Base-by-base conservation (phyloP, 2,329 filamentous ascomycete species). In the Aulographum hederae region DNA sequence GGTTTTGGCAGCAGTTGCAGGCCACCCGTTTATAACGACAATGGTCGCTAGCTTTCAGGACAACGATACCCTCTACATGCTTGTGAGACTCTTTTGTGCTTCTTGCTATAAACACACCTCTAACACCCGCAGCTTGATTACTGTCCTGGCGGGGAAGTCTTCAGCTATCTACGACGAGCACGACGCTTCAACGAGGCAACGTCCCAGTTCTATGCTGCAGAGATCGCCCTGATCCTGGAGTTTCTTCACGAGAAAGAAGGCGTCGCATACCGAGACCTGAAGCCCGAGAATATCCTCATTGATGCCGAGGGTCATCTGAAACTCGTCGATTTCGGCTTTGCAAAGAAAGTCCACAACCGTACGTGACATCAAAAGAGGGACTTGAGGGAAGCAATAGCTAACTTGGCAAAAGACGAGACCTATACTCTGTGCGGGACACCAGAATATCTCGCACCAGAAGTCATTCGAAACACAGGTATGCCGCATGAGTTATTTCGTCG, bases 341-440 rank as follows among this genome's bases (percentile, higher is more conserved):
- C 79, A 28, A 86, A 86, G 61, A 70, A 77, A 39, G 63, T 86
- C 16, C 75, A 78, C 20, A 61, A 64, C 38, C 56, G 63, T 66
- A 46, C 46, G 56, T 43, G 40, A 6, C 32, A 34, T 12, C 11
- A 18, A 29, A 16, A 11, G 8, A 11, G 28, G 28, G 15, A 14
- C 6, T 32, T 8, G 1, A 5, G 14, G 20, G 12, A 15, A 11
- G 15, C 28, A 12, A 15, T 6, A 19, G 26, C 30, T 19, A 20
- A 14, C 17, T 10, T 20, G 3, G 14, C 17, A 14, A 31, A 11
- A 64, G 61, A 62, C 46, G 78, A 85, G 55, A 85, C 79, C 4
- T 86, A 85, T 45, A 86, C 79, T 3, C 64, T 86, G 18, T 86
- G 79, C 52, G 79, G 79, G 31, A 86, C 79, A 2, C 79, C 79